Conservation (phyloP, 352 stramenopile species). For the Salisapilia sapeloensis region DNA sequence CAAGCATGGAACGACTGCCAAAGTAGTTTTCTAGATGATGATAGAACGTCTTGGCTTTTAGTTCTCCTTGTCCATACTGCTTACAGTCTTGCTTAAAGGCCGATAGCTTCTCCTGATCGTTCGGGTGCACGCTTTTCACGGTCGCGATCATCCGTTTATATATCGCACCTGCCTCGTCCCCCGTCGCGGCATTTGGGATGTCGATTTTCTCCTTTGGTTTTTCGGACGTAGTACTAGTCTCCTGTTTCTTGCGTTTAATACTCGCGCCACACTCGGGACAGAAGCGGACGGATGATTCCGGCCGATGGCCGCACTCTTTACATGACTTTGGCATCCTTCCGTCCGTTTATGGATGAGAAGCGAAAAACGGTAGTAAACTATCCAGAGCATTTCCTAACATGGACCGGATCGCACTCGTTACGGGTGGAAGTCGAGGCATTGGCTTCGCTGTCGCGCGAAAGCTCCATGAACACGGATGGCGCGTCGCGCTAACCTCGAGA, state of each 20-base stretch:
- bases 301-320: too few species aligned
- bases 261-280: too few species aligned
- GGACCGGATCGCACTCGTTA: conserved; percentile 37
- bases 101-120: conserved; percentile 48
- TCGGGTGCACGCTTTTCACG: conserved; percentile 49
- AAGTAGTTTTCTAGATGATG: conserved; percentile 43
- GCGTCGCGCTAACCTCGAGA: conserved; percentile 54
- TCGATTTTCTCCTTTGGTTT: conserved; percentile 9
- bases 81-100: conserved; percentile 75
- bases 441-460: conserved; percentile 51
- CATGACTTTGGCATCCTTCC: too few species aligned
- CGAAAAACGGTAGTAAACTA: too few species aligned
- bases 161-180: conserved; percentile 53
- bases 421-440: conserved; percentile 63
- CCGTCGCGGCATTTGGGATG: conserved; percentile 33
- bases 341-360: too few species aligned
- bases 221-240: too few species aligned
- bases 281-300: too few species aligned
- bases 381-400: too few species aligned
- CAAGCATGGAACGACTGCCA: conserved; percentile 52
- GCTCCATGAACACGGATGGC: conserved; percentile 42
- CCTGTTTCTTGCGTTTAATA: too few species aligned
- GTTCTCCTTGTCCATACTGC: conserved; percentile 37
- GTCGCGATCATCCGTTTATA: conserved; percentile 71
- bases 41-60: conserved; percentile 45